Percentiles rank a stretch among this genome's conserved stretches.
phyloP scores from a whole-genome alignment of 352 stramenopile genomes.

The Halophytophthora polymorphica region DNA sequence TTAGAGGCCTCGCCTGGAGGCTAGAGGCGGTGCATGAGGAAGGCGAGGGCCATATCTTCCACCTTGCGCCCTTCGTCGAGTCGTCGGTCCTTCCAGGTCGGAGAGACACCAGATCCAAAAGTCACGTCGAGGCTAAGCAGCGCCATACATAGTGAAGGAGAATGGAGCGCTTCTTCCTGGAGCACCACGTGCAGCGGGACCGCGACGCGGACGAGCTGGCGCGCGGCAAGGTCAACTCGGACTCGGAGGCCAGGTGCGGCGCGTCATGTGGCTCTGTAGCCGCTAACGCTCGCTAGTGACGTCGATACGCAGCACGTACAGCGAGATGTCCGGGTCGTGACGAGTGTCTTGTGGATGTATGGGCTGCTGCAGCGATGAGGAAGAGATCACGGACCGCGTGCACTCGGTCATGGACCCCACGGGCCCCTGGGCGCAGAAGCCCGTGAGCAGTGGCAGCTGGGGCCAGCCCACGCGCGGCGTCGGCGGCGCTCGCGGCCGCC shows the following conservation, averaged over 20 bases:
- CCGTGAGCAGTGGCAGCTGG: constrained; percentile 41
- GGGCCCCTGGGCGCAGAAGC: constrained; percentile 62
- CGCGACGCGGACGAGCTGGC: constrained; percentile 64
- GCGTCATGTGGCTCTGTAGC: neutral
- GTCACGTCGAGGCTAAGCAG: no score
- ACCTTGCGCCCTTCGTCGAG: no score
- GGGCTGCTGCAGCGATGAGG: constrained; percentile 34
- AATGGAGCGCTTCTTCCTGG: constrained; percentile 83
- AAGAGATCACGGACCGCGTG: constrained; percentile 57
- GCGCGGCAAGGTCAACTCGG: constrained; percentile 43
- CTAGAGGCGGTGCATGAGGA: no score
- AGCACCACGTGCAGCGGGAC: constrained; percentile 74
- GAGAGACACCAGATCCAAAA: neutral
- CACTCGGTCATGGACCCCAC: constrained; percentile 67
- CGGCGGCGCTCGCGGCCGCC: constrained; percentile 25
- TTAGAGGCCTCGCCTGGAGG: no score
- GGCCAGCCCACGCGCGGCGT: constrained; percentile 32
- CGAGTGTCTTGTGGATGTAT: constrained; percentile 5
- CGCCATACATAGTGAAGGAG: neutral
- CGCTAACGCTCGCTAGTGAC: neutral
- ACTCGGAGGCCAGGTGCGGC: constrained; percentile 68
- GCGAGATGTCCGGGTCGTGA: no score
- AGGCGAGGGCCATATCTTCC: no score
- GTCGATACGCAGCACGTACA: no score
- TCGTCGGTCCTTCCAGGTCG: no score